Conservation (phyloP, 2,329 filamentous ascomycete species). For the Aspergillus tamarii region DNA sequence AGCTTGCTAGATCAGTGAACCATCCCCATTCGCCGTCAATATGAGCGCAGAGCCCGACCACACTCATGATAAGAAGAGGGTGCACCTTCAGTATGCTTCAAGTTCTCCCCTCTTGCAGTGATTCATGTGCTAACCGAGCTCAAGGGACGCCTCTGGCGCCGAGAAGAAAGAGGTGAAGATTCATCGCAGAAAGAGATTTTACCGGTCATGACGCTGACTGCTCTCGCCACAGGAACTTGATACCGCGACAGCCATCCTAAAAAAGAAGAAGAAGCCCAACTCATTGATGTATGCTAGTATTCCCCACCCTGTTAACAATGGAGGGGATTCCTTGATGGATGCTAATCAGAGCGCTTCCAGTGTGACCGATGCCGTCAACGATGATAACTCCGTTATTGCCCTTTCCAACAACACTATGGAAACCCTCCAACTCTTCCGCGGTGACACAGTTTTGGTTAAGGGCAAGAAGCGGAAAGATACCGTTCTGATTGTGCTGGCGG, state of each 20-base stretch:
- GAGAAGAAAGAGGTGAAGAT: constrained; percentile 75
- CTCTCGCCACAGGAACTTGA: constrained; percentile 71
- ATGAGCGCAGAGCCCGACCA: constrained; percentile 72
- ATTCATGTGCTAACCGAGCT: constrained; percentile 44
- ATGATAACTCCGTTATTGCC: constrained; percentile 99
- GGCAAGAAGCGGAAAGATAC: constrained; percentile 99
- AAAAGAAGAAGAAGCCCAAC: constrained; percentile 99
- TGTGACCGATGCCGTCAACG: constrained; percentile 97
- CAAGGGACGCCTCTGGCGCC: constrained; percentile 84
- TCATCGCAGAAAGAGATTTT: constrained; percentile 35
- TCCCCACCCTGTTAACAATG: background rate
- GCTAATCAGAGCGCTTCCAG: constrained; percentile 52
- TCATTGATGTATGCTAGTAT: constrained; percentile 77
- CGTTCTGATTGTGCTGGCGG: constrained; percentile 93
- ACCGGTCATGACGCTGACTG: constrained; percentile 33
- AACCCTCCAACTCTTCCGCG: constrained; percentile 94
- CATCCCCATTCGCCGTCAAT: constrained; percentile 44
- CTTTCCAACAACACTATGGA: constrained; percentile 99
- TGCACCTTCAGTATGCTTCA: constrained; percentile 72
- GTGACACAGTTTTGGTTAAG: constrained; percentile 96
- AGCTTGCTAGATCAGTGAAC: constrained; percentile 29
- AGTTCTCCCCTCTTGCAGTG: constrained; percentile 19
- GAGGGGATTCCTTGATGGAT: constrained; percentile 15
- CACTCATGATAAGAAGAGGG: constrained; percentile 74
- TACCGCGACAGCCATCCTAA: constrained; percentile 92